A percentile compares a stretch with the other conserved stretches of the same genome.
Conservation (phyloP, 2,329 filamentous ascomycete genomes). For the Emmonsia crescens region DNA sequence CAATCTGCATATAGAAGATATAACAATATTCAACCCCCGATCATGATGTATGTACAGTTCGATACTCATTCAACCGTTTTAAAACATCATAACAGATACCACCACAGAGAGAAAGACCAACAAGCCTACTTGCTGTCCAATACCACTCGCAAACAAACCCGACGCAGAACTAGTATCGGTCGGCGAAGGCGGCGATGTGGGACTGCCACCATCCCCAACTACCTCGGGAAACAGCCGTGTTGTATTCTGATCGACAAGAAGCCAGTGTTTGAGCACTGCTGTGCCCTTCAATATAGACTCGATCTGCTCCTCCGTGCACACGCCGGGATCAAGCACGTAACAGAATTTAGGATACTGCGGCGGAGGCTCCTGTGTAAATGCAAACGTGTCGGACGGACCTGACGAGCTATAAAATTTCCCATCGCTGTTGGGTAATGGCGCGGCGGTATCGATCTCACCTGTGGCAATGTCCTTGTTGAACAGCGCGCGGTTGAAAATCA, state of each 20-base stretch:
- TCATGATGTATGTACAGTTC: not conserved
- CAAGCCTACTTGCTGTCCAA: not conserved
- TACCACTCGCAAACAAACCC: not conserved
- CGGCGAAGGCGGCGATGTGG: not conserved
- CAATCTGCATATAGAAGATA: not conserved
- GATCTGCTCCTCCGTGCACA: conserved; percentile 38
- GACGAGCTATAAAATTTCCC: conserved; percentile 8
- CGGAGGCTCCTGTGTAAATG: not conserved
- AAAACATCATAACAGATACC: not conserved
- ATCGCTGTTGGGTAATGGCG: not conserved
- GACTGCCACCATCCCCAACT: not conserved
- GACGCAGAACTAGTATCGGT: not conserved
- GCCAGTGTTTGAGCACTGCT: conserved; percentile 37
- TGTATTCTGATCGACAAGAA: conserved; percentile 26
- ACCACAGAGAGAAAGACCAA: not conserved
- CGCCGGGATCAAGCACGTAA: conserved; percentile 11
- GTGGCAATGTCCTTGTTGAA: conserved; percentile 44
- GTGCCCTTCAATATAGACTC: conserved; percentile 33
- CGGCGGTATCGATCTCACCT: conserved; percentile 33
- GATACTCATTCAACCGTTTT: not conserved
- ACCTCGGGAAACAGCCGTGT: not conserved
- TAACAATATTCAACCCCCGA: not conserved
- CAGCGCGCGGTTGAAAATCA: conserved; percentile 43
- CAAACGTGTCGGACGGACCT: not conserved
- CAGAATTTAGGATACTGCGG: not conserved